Conservation (phyloP, 176 grass and related monocot genomes). For the Cenchrus fungigraminus region DNA sequence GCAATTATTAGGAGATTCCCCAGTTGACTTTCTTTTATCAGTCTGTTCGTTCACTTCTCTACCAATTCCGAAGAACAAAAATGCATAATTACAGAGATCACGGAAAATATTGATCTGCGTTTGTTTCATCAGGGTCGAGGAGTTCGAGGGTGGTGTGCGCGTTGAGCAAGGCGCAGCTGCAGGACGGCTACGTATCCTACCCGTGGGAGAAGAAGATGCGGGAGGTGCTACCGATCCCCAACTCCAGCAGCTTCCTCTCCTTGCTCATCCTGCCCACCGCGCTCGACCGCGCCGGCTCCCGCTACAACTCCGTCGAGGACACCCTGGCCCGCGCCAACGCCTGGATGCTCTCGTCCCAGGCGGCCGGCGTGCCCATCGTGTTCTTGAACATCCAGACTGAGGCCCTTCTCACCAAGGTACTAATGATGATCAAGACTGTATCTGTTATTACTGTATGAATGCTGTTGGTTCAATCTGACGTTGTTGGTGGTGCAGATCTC, state of each 20-base stretch:
- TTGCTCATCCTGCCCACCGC: slow-evolving; percentile 81
- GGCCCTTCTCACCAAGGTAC: slow-evolving; percentile 88
- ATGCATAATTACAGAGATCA: neutral
- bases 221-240: slow-evolving; percentile 67
- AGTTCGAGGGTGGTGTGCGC: slow-evolving; percentile 85
- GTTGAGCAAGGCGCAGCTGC: slow-evolving; percentile 81
- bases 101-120: neutral
- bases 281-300: slow-evolving; percentile 62
- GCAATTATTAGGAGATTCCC: too few species aligned
- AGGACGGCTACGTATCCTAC: slow-evolving; percentile 89
- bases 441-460: too few species aligned
- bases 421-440: neutral
- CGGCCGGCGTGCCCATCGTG: slow-evolving; percentile 72
- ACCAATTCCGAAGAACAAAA: neutral
- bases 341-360: slow-evolving; percentile 74
- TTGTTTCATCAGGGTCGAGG: slow-evolving; percentile 65
- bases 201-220: slow-evolving; percentile 98
- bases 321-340: slow-evolving; percentile 83
- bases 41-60: neutral
- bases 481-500: slow-evolving; percentile 61
- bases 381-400: slow-evolving; percentile 95
- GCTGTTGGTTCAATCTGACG: neutral
- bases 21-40: too few species aligned
- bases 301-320: slow-evolving; percentile 85
- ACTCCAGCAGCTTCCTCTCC: slow-evolving; percentile 81